Evolutionary conservation across 2,329 filamentous ascomycete genomes (phyloP), one percentile per base, ranked within the genome.

Genomic region (Pseudogymnoascus sp.): DNA sequence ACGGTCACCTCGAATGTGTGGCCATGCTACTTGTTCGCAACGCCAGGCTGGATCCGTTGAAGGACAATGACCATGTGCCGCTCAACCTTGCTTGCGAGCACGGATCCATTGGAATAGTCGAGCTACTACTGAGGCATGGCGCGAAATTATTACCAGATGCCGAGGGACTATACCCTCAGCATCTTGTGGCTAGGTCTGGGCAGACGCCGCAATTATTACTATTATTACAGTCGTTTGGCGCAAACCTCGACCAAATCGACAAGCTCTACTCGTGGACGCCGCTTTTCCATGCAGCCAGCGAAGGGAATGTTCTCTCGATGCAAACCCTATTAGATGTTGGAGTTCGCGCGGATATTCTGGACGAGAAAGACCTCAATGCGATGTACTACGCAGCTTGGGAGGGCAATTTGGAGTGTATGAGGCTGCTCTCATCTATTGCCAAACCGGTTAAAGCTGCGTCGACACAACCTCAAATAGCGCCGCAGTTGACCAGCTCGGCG

Each of bases 311-410:
- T 1, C 86, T 89, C 27, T 97, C 92, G 70, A 79, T 99, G 45
- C 84, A 91, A 67, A 89, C 87, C 1, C 80, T 99, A 3, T 80
- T 99, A 9, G 85, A 91, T 60, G 85, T 89, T 65, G 88, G 89
- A 6, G 92, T 88, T 3, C 85, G 95, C 69, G 83, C 88, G 1
- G 87, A 87, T 66, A 89, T 92, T 61, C 77, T 90, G 45, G 94
- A 99, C 71, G 94, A 99, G 75, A 99, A 97, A 72, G 88, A 87
- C 13, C 81, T 97, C 3, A 91, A 92, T 1, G 92, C 94, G 29
- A 92, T 97, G 87, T 99, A 99, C 75, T 99, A 99, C 74, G 94
- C 94, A 12, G 93, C 92, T 0, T 99, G 94, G 94, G 94, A 99
- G 76, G 94, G 94, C 0, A 90, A 97, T 72, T 77, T 97, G 61